phyloP scores from a whole-genome alignment of 1,284 basidiomycete species.

The Meripilus lineatus region DNA sequence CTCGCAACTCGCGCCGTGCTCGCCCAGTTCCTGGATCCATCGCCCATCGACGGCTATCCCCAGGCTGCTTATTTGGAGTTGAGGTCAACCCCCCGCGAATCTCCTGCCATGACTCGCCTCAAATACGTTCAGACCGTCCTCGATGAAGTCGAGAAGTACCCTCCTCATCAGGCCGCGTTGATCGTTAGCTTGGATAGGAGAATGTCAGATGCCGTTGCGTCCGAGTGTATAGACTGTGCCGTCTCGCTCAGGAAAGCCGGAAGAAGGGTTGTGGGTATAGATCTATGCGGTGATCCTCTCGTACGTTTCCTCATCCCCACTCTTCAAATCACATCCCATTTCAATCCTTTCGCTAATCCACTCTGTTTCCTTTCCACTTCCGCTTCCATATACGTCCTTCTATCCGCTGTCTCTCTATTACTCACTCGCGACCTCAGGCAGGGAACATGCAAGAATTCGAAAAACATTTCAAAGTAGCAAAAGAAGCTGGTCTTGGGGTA shows the following conservation, averaged over 20 bases:
- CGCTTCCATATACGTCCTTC: too few species aligned
- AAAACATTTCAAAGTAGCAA: slow-evolving; percentile 50
- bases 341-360: slow-evolving; percentile 1
- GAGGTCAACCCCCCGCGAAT: slow-evolving; percentile 63
- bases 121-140: slow-evolving; percentile 63
- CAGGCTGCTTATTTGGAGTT: slow-evolving; percentile 72
- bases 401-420: too few species aligned
- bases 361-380: too few species aligned
- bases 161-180: slow-evolving; percentile 40
- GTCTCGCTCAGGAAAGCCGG: slow-evolving; percentile 50
- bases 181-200: slow-evolving; percentile 71
- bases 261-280: slow-evolving; percentile 67
- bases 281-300: slow-evolving; percentile 74
- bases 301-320: slow-evolving; percentile 22
- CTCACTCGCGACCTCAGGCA: slow-evolving; percentile 24
- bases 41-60: slow-evolving; percentile 28
- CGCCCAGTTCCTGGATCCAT: slow-evolving; percentile 46
- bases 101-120: slow-evolving; percentile 46
- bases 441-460: slow-evolving; percentile 54
- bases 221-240: slow-evolving; percentile 57
- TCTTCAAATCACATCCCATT: background rate
- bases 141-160: slow-evolving; percentile 57
- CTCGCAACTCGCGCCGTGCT: slow-evolving; percentile 61
- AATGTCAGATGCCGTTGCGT: slow-evolving; percentile 47
- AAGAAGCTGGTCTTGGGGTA: slow-evolving; percentile 53